Evolutionary conservation across 2,329 filamentous ascomycete species (phyloP).

Genomic region (Thielaviopsis populi): DNA sequence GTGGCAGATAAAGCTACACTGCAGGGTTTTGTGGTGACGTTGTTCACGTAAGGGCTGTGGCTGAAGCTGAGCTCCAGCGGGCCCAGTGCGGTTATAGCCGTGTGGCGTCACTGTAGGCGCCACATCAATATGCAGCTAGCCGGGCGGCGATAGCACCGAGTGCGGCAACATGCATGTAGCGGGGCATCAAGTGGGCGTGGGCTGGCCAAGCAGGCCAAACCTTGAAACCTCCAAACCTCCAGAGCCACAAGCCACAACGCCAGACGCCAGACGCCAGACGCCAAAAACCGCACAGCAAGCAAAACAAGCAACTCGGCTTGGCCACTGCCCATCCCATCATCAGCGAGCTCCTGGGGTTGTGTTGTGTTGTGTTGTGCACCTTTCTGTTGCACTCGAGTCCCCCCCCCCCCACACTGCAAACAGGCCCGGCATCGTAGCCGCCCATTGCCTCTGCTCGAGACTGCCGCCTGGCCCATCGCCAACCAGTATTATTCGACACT

Average conservation of each 20-base stretch:
- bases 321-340: not conserved
- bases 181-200: not conserved
- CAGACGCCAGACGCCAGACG: not conserved
- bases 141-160: slow-evolving; percentile 6
- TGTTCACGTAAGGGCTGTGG: slow-evolving; percentile 3
- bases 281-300: slow-evolving; percentile 1
- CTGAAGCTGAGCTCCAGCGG: not conserved
- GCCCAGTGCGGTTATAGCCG: not conserved
- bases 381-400: not conserved
- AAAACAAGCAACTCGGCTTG: not conserved
- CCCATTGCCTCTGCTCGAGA: not conserved
- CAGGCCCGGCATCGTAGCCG: not conserved
- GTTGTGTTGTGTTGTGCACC: not conserved
- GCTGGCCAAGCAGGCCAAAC: not conserved
- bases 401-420: not conserved
- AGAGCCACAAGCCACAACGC: not conserved
- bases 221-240: slow-evolving; percentile 1
- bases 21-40: not conserved
- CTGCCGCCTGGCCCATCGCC: not conserved
- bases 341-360: not conserved
- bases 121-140: not conserved
- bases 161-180: slow-evolving; percentile 5
- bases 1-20: not conserved
- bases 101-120: not conserved
- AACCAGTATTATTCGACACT: slow-evolving; percentile 3